These are phyloP conservation scores for Aspergillus fumigatiaffinis DNA, from an alignment of 2,329 filamentous ascomycete species.

Conservation along the genomic window DNA sequence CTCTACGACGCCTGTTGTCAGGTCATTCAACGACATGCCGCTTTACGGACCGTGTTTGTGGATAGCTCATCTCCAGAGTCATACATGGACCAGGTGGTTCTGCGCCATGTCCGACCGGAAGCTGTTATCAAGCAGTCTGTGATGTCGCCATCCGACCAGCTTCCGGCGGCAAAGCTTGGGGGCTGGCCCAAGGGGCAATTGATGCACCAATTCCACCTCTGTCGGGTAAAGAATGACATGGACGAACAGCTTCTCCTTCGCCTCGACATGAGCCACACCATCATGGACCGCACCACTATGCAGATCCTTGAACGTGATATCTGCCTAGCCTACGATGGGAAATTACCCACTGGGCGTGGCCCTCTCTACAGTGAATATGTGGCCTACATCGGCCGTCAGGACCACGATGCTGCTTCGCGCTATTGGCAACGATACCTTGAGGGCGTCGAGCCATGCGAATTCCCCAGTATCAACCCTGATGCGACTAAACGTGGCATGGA, in stretches of 20 bases:
- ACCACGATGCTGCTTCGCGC: background rate
- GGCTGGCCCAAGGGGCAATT: background rate
- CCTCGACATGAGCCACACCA: conserved; percentile 43
- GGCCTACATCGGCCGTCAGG: background rate
- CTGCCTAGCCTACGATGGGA: conserved; percentile 30
- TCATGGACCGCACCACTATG: conserved; percentile 43
- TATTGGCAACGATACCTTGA: conserved; percentile 23
- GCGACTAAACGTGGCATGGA: background rate
- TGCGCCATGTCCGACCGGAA: background rate
- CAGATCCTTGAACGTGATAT: conserved; percentile 38
- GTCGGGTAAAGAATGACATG: background rate
- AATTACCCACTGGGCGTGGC: conserved; percentile 9
- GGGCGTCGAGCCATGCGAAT: background rate
- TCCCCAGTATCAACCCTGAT: background rate
- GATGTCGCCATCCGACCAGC: background rate
- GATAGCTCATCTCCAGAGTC: background rate
- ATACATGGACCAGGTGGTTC: background rate
- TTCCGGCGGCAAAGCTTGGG: background rate
- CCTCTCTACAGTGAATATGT: conserved; percentile 1
- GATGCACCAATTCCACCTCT: background rate
- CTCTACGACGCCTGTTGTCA: background rate
- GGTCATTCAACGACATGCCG: background rate
- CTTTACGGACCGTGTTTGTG: background rate
- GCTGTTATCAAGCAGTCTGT: background rate
- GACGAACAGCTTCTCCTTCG: conserved; percentile 26